Percentiles rank a stretch among this genome's conserved stretches.
Conservation (phyloP, 1,284 basidiomycete species). For the Boletus smithii region DNA sequence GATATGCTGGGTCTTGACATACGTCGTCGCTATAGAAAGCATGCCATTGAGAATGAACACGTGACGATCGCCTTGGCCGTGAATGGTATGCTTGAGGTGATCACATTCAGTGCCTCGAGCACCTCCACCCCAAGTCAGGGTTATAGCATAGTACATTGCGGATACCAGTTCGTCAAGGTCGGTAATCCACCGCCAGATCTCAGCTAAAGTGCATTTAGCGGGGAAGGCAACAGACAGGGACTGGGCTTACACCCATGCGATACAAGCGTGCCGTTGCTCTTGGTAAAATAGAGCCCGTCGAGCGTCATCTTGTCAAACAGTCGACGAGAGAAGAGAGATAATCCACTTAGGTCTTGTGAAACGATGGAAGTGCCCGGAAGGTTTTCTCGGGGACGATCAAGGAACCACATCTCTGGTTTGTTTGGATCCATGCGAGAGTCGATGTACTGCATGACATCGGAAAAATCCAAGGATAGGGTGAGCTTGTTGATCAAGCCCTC, state of each 20-base stretch:
- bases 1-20: slow-evolving; percentile 1
- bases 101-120: slow-evolving; percentile 7
- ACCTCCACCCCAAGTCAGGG: slow-evolving; percentile 2
- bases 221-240: background rate
- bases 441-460: background rate
- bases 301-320: background rate
- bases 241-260: background rate
- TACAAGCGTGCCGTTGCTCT: too few relatives aligned
- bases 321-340: background rate
- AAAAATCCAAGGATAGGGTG: background rate
- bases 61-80: background rate
- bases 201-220: background rate
- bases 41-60: slow-evolving; percentile 4
- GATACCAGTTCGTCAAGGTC: slow-evolving; percentile 3
- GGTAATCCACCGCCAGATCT: background rate
- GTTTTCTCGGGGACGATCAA: slow-evolving; percentile 1
- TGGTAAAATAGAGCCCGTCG: too few relatives aligned
- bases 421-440: background rate
- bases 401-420: background rate
- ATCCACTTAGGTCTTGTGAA: background rate
- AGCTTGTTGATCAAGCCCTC: background rate
- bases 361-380: slow-evolving; percentile 1
- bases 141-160: slow-evolving; percentile 4
- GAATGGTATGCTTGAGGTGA: slow-evolving; percentile 7
- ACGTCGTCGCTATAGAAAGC: background rate